Percentiles rank a stretch among this genome's conserved stretches.
These are phyloP conservation scores for Coemansia asiatica DNA, from an alignment of 192 early-diverging fungal species.

Conservation along the genomic window DNA sequence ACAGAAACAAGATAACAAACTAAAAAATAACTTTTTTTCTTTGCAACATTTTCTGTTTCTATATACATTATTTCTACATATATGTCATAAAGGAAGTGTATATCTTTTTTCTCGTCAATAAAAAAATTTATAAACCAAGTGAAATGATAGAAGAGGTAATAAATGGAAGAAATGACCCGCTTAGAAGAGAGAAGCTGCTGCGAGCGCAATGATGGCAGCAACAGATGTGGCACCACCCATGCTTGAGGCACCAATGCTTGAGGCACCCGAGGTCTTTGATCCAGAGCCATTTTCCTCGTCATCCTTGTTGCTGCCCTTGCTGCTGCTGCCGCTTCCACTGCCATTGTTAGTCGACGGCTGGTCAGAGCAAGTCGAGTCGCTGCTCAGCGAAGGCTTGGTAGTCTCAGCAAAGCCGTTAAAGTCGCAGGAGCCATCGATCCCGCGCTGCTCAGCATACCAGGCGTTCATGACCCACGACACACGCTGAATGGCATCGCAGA, in stretches of 20 bases:
- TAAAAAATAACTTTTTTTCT: slow-evolving; percentile 1
- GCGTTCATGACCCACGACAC: slow-evolving; percentile 54
- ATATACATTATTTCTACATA: too few relatives aligned
- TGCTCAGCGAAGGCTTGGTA: slow-evolving; percentile 16
- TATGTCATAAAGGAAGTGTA: background rate
- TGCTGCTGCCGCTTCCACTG: background rate
- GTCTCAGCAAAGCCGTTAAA: slow-evolving; percentile 50
- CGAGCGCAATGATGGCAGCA: slow-evolving; percentile 11
- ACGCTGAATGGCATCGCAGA: slow-evolving; percentile 47
- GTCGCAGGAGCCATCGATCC: slow-evolving; percentile 48
- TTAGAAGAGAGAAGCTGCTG: slow-evolving; percentile 22
- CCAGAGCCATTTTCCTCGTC: background rate
- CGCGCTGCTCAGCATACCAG: slow-evolving; percentile 44
- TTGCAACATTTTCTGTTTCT: too few relatives aligned
- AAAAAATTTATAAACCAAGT: background rate
- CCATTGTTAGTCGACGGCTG: slow-evolving; percentile 15
- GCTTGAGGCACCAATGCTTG: background rate
- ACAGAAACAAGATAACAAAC: background rate
- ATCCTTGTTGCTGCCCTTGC: slow-evolving; percentile 7
- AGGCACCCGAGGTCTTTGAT: slow-evolving; percentile 12
- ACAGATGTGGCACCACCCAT: slow-evolving; percentile 9
- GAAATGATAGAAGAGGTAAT: background rate
- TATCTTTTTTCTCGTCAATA: background rate
- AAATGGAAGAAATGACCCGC: background rate
- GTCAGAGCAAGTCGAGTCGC: slow-evolving; percentile 46